These are phyloP conservation scores for Zea luxurians DNA, from an alignment of 176 grass and related monocot species.

Conservation along the genomic window DNA sequence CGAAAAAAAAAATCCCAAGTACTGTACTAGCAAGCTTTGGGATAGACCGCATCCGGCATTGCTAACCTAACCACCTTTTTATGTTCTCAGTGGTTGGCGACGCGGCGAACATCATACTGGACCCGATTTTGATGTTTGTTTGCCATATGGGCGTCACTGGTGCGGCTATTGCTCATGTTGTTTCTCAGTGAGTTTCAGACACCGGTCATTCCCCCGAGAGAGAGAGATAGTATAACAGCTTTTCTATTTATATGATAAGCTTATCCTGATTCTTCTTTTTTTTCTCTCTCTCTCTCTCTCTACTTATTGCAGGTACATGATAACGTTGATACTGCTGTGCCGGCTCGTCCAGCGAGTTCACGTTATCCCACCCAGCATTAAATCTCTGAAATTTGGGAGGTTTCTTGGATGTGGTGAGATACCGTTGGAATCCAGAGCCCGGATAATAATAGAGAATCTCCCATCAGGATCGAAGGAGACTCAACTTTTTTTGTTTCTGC, in stretches of 20 bases:
- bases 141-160: slow-evolving; percentile 85
- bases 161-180: slow-evolving; percentile 89
- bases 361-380: slow-evolving; percentile 79
- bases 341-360: slow-evolving; percentile 77
- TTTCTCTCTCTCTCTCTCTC: neutral
- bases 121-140: slow-evolving; percentile 97
- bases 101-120: slow-evolving; percentile 80
- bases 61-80: slow-evolving; percentile 7
- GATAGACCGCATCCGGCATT: neutral
- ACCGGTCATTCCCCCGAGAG: neutral
- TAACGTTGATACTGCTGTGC: slow-evolving; percentile 73
- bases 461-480: slow-evolving; percentile 19
- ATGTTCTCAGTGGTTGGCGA: slow-evolving; percentile 74
- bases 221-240: neutral
- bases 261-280: neutral
- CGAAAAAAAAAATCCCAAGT: neutral
- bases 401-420: slow-evolving; percentile 91
- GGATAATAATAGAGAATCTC: slow-evolving; percentile 32
- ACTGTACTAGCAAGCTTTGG: neutral
- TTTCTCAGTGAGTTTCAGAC: slow-evolving; percentile 78
- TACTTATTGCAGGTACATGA: slow-evolving; percentile 73
- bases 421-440: slow-evolving; percentile 40
- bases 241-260: slow-evolving; percentile 4
- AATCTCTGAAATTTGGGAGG: slow-evolving; percentile 79
- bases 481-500: slow-evolving; percentile 26